Conservation (phyloP, 208 protist genomes). For the Balamuthia mandrillaris region DNA sequence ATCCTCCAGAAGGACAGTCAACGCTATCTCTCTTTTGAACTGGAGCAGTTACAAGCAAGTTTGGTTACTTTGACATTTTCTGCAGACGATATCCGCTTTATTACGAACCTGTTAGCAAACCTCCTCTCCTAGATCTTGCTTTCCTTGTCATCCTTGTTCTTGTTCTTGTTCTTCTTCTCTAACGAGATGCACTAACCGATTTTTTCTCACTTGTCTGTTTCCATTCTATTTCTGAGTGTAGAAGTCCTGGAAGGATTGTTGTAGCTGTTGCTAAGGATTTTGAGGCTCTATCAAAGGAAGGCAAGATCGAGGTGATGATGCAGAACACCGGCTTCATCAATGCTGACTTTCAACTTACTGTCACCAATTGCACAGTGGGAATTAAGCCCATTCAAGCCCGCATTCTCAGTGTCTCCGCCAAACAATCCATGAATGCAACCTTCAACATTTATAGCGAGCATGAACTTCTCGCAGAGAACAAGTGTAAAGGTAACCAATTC, state of each 20-base stretch:
- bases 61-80: background rate
- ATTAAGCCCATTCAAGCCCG: background rate
- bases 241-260: background rate
- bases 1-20: background rate
- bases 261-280: background rate
- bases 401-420: background rate
- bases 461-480: background rate
- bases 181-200: no score
- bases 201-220: no score
- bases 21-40: background rate
- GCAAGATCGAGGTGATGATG: background rate
- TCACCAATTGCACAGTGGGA: background rate
- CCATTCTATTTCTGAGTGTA: no score
- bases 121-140: background rate
- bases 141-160: background rate
- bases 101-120: background rate
- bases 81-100: conserved; percentile 18
- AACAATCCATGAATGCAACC: background rate
- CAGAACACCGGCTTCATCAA: background rate
- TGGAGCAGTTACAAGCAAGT: background rate
- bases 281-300: background rate
- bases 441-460: background rate
- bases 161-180: background rate
- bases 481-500: conserved; percentile 7
- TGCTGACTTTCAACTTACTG: background rate